phyloP scores from a whole-genome alignment of 2,329 filamentous ascomycete genomes.

The Calycina herbarum region DNA sequence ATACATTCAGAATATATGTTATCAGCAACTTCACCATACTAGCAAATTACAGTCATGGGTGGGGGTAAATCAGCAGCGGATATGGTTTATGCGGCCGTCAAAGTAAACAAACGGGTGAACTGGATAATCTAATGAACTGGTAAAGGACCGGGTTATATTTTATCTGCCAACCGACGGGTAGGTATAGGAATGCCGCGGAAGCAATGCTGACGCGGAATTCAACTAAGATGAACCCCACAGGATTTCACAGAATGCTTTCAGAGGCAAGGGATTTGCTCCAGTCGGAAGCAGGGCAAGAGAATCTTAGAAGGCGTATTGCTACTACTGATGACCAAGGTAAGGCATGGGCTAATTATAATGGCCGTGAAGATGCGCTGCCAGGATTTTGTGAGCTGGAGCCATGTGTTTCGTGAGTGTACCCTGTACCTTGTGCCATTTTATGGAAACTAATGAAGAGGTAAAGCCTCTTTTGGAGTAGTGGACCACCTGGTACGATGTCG shows the following conservation, averaged over 20 bases:
- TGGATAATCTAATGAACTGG: slow-evolving; percentile 32
- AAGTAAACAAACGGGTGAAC: slow-evolving; percentile 37
- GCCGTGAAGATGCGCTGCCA: background rate
- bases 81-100: slow-evolving; percentile 39
- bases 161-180: background rate
- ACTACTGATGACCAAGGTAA: too few relatives aligned
- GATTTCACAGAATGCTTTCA: background rate
- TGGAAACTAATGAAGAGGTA: background rate
- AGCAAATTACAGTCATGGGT: slow-evolving; percentile 36
- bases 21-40: slow-evolving; percentile 10
- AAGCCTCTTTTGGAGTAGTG: slow-evolving; percentile 43
- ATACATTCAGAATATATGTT: slow-evolving; percentile 22
- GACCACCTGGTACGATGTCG: background rate
- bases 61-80: slow-evolving; percentile 42
- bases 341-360: background rate
- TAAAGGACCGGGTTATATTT: background rate
- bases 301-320: too few relatives aligned
- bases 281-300: too few relatives aligned
- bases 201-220: background rate
- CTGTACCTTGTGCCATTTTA: too few relatives aligned
- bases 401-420: background rate
- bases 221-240: background rate
- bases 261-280: background rate
- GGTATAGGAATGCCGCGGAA: background rate
- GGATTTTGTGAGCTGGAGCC: background rate